phyloP scores from a whole-genome alignment of 371 early-diverging fungal species.

The Rhizopus microsporus region DNA sequence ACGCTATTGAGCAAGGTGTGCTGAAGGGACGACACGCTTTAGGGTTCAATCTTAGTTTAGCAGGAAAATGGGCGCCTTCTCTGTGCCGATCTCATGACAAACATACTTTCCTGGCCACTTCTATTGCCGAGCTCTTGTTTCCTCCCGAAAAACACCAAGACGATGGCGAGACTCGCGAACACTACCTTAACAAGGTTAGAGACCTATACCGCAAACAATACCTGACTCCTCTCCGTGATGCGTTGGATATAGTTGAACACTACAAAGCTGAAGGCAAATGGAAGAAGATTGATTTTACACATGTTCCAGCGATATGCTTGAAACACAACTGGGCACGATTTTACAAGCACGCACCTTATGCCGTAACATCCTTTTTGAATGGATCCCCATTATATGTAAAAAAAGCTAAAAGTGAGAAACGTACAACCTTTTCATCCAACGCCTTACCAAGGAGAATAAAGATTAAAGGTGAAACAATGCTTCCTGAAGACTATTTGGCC shows the following conservation, averaged over 20 bases:
- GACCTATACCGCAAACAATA: conserved; percentile 53
- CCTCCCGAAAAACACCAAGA: conserved; percentile 33
- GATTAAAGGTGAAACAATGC: too few species aligned
- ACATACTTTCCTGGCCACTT: conserved; percentile 50
- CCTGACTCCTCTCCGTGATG: conserved; percentile 50
- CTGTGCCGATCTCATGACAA: conserved; percentile 55
- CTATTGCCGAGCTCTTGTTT: conserved; percentile 52
- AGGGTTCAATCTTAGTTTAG: conserved; percentile 40
- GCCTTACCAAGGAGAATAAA: too few species aligned
- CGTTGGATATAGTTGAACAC: conserved; percentile 54
- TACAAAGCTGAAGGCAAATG: conserved; percentile 46
- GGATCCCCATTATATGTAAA: too few species aligned
- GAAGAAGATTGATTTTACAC: conserved; percentile 49
- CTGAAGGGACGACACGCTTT: conserved; percentile 21
- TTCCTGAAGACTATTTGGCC: too few species aligned
- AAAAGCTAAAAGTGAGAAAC: too few species aligned
- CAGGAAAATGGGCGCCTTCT: conserved; percentile 69
- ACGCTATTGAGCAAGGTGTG: background rate
- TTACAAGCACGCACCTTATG: conserved; percentile 44
- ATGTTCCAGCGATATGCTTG: conserved; percentile 59
- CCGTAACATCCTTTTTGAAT: conserved; percentile 59
- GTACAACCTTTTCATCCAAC: too few species aligned
- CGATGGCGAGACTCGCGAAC: conserved; percentile 34
- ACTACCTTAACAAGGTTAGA: conserved; percentile 50
- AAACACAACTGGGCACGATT: conserved; percentile 35